Base-by-base conservation (phyloP, 352 stramenopile species). In the Globisporangium megalacanthum region DNA sequence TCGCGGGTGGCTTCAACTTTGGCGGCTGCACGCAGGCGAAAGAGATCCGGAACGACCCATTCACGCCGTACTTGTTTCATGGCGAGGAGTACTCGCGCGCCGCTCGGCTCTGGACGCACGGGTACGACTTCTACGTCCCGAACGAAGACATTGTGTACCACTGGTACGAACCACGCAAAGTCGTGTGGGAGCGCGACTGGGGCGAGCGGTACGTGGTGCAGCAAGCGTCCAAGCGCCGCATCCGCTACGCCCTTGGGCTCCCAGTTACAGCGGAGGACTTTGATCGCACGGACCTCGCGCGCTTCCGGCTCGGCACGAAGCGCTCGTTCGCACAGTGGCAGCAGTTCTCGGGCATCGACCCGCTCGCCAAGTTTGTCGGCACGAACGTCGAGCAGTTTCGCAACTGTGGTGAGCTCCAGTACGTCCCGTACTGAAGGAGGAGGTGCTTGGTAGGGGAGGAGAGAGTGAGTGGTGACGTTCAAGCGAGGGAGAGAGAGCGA, bases 1-100 rank as follows among this genome's bases (percentile, higher is more conserved):
- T 92, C 19, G 82, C 82, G 8, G 80, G 77, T 10, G 83, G 83
- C 51, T 93, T 93, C 73, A 91, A 90, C 62, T 93, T 93, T 65
- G 80, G 80, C 54, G 75, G 75, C 49, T 90, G 83, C 64, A 72
- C 69, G 35, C 77, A 88, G 54, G 77, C 70, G 14, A 83, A 83
- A 52, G 73, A 86, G 49, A 75, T 93, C 56, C 83, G 83, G 39
- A 89, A 88, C 56, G 83, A 93, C 62, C 83, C 83, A 41, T 75
- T 88, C 61, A 91, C 83, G 19, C 83, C 78, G 39, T 91, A 82
- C 53, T 66, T 93, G 11, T 93, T 91, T 59, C 80, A 91, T 29
- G 83, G 83, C 39, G 80, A 93, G 52, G 83, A 93, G 61, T 93
- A 90, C 70, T 90, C 81, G n/a, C 77, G 81, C 22, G 81, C 80